These are phyloP conservation scores for Imleria badia DNA, from an alignment of 768 basidiomycete species.

Conservation along the genomic window DNA sequence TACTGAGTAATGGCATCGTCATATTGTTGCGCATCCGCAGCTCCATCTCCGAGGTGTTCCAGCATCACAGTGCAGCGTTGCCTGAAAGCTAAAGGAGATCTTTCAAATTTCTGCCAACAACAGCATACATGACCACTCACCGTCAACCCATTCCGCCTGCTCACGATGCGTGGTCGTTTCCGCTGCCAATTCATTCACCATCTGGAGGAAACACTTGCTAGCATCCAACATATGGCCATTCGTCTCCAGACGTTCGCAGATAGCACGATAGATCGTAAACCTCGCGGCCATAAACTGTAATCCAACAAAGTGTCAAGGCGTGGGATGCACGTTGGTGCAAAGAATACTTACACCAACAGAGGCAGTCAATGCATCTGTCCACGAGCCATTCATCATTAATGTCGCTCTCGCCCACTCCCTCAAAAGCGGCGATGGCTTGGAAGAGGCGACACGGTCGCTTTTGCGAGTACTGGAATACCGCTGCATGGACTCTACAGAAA, in stretches of 20 bases:
- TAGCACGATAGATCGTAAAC: not conserved
- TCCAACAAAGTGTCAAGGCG: not conserved
- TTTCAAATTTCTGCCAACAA: not conserved
- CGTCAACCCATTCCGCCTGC: not conserved
- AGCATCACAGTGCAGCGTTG: not conserved
- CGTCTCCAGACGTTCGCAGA: not conserved
- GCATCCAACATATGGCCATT: not conserved
- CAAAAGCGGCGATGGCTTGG: not conserved
- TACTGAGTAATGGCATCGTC: not conserved
- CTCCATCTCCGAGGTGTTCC: not conserved
- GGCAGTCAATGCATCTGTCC: not conserved
- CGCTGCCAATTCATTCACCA: not conserved
- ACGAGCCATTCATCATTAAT: not conserved
- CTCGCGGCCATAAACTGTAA: not conserved
- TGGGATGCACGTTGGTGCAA: not conserved
- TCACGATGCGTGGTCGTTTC: not conserved
- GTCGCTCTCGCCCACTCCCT: not conserved
- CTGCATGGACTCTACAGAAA: too few species aligned
- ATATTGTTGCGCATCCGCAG: not conserved
- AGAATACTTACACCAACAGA: not conserved
- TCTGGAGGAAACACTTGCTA: not conserved
- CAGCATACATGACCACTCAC: not conserved
- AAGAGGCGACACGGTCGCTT: too few species aligned
- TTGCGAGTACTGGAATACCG: too few species aligned
- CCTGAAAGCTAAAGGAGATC: not conserved